Evolutionary conservation across 352 stramenopile genomes (phyloP), one percentile per base, ranked within the genome.

Genomic region (Hyaloperonospora arabidopsidis): DNA sequence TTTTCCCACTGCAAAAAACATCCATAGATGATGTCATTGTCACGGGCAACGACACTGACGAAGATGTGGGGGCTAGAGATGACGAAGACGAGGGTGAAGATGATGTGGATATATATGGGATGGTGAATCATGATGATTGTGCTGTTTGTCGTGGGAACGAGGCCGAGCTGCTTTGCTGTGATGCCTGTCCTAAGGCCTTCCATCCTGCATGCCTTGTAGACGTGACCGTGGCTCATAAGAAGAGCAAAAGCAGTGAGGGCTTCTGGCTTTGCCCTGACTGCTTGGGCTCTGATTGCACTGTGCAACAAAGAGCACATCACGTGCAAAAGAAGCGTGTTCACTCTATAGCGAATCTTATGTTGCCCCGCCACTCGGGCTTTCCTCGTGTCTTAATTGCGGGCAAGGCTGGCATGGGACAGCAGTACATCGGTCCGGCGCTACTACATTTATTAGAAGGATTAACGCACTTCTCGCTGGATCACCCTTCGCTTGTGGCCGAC

Each of bases 391-490:
- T 95, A 35, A 68, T 95, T 41, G 65, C 67, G 5, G 81, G 82
- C 3, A 54, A 66, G 3, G 47, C 61, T 18, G 76, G 74, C 7
- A 92, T 89, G 76, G 81, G 82, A 1, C 81, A 93, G 32, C 63
- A 89, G 32, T 75, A 87, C 38, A 58, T 95, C 34, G 77, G 77
- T 0, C 65, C 71, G 3, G 72, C 70, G 1, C 28, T 95, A 17
- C 54, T 95, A 17, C 79, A 95, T 49, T 67, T 70, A 5, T 59
- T 95, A 19, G 85, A 95, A 46, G 76, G 78, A 7, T 54, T 92
- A 8, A 82, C 78, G 0, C 77, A 89, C 48, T 85, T 93, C 25
- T 89, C 81, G 5, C 58, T 95, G 7, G 79, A 93, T 47, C 87
- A 90, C 49, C 77, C 83, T 28, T 87, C 77, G 12, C 63, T 93